Conservation (phyloP, 2,329 filamentous ascomycete genomes). For the Chaetomiaceae sp. region DNA sequence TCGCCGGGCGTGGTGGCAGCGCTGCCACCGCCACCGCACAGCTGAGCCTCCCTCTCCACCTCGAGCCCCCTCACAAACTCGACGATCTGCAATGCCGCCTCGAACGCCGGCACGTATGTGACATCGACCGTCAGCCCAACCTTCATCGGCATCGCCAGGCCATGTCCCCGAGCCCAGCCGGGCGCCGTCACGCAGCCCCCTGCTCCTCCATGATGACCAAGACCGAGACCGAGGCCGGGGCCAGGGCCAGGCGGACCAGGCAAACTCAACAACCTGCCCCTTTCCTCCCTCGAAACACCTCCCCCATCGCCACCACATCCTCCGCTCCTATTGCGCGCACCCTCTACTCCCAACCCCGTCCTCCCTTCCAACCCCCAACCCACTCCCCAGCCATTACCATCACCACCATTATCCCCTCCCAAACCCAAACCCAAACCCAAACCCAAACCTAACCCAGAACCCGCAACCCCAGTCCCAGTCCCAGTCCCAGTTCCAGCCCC, state of each 20-base stretch:
- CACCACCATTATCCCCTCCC: too few species aligned
- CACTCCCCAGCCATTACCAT: too few species aligned
- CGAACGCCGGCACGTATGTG: conserved; percentile 19
- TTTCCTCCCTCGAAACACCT: background rate
- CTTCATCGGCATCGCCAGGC: conserved; percentile 12
- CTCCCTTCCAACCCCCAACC: too few species aligned
- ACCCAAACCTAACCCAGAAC: too few species aligned
- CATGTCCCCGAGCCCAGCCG: background rate
- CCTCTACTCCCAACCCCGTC: background rate
- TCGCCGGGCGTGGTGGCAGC: conserved; percentile 19
- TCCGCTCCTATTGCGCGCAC: background rate
- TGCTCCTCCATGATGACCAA: background rate
- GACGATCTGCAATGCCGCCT: conserved; percentile 30
- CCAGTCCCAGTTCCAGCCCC: too few species aligned
- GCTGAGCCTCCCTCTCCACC: conserved; percentile 19
- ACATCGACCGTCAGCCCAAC: conserved; percentile 28
- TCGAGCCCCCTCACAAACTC: conserved; percentile 26
- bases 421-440: too few species aligned
- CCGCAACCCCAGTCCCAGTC: too few species aligned
- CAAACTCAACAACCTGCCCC: background rate
- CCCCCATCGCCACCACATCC: too few species aligned
- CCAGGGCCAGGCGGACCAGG: background rate
- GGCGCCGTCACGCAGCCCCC: background rate
- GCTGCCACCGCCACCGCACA: conserved; percentile 3
- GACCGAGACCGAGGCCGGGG: background rate